Evolutionary conservation across 2,329 filamentous ascomycete genomes (phyloP), one percentile per base, ranked within the genome.

Genomic region (Aspergillus sp.): DNA sequence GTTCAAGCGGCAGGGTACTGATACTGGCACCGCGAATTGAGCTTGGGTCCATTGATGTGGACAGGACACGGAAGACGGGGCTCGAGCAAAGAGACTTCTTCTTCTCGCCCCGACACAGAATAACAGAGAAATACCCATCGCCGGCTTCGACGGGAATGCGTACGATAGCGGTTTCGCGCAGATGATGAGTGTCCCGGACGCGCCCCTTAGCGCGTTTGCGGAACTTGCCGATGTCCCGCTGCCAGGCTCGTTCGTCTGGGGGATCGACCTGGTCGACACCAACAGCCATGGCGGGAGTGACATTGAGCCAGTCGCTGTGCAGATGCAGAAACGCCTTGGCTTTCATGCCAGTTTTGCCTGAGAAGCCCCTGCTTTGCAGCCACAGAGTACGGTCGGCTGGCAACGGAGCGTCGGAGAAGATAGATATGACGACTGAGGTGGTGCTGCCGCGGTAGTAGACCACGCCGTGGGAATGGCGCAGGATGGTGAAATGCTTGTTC

Each of bases 61-160:
- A 82, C 2, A 80, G 70, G n/a, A 84, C 63, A 11, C 80, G 69
- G 43, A 84, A 83, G 0, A 80, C 70, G 0, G 80, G 79, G 40
- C 77, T 81, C 0, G 71, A 68, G 38, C 78, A 82, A 0, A 83
- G 65, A 0, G 72, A 63, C 44, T 73, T 78, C 42, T 71, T 72
- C 51, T 68, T 71, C 0, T 59, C 52, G 0, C 66, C 72, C 1
- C 64, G 55, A 39, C 77, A 82, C 6, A 84, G 61, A 0, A 82
- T 71, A 4, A 84, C 60, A 8, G 79, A 74, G 34, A 82, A 78
- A 48, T 84, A 84, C 0, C 80, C 80, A 50, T 84, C 80, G 0
- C 64, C 64, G 0, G 74, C 74, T 0, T 71, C 64, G 0, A 73
- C 72, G 0, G 80, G 80, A 27, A 84, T 76, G 3, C 78, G 68